Evolutionary conservation across 179 eudicot species (phyloP).

Genomic region (Silene noctiflora): DNA sequence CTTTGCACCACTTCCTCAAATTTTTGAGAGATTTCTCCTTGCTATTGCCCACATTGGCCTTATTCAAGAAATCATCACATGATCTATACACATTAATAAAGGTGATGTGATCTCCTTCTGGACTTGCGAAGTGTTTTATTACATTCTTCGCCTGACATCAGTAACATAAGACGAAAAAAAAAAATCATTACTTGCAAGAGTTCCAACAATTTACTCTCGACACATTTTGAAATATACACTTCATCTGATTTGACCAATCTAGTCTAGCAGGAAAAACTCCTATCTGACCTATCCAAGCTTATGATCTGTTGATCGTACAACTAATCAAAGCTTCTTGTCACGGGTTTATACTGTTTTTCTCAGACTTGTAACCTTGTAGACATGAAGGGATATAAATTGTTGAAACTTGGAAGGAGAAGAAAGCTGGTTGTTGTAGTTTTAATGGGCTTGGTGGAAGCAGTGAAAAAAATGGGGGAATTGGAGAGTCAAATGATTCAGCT

Average conservation of each 20-base stretch:
- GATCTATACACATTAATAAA: conserved; percentile 71
- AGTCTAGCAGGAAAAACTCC: too few relatives aligned
- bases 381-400: too few relatives aligned
- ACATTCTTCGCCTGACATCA: conserved; percentile 57
- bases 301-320: neutral
- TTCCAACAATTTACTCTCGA: neutral
- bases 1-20: conserved; percentile 87
- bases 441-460: too few relatives aligned
- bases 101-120: conserved; percentile 90
- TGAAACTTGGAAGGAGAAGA: too few relatives aligned
- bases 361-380: neutral
- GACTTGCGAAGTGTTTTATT: conserved; percentile 64
- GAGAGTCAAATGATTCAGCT: too few relatives aligned
- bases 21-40: conserved; percentile 64
- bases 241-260: too few relatives aligned
- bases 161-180: neutral
- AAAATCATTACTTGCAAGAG: neutral
- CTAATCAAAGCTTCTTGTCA: neutral
- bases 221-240: too few relatives aligned
- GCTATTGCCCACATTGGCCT: conserved; percentile 43
- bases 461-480: too few relatives aligned
- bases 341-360: neutral
- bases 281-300: neutral
- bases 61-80: conserved; percentile 63
- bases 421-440: too few relatives aligned